phyloP scores from a whole-genome alignment of 1,284 basidiomycete species.

The Fistulinella cinereoalba region DNA sequence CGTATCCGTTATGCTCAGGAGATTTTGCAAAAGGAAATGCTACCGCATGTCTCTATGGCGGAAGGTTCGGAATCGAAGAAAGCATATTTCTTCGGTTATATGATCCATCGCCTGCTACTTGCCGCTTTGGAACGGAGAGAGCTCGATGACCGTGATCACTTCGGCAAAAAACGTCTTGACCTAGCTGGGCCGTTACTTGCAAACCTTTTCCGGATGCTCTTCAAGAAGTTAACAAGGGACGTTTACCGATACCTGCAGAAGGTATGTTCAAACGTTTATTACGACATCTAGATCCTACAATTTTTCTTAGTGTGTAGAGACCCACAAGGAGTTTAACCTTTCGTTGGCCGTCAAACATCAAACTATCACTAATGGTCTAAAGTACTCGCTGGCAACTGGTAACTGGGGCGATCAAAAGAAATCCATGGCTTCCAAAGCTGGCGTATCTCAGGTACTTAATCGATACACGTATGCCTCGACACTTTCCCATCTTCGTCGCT shows the following conservation, averaged over 20 bases:
- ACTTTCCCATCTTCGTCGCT: slow-evolving; percentile 99
- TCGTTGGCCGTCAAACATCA: slow-evolving; percentile 91
- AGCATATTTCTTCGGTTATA: slow-evolving; percentile 96
- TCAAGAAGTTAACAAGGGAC: slow-evolving; percentile 98
- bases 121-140: slow-evolving; percentile 96
- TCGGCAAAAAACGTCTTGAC: slow-evolving; percentile 98
- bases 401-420: slow-evolving; percentile 99
- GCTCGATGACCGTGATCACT: slow-evolving; percentile 99
- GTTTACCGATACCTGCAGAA: slow-evolving; percentile 97
- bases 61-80: slow-evolving; percentile 97
- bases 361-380: slow-evolving; percentile 95
- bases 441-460: slow-evolving; percentile 97
- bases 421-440: slow-evolving; percentile 99
- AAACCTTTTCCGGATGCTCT: slow-evolving; percentile 95
- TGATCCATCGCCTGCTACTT: slow-evolving; percentile 96
- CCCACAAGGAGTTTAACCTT: slow-evolving; percentile 93
- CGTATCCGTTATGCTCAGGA: slow-evolving; percentile 97
- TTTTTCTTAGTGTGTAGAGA: slow-evolving; percentile 91
- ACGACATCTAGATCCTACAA: no score
- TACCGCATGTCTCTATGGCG: slow-evolving; percentile 95
- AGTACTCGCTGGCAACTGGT: slow-evolving; percentile 97
- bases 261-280: slow-evolving; percentile 46
- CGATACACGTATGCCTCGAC: slow-evolving; percentile 96
- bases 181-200: slow-evolving; percentile 98
- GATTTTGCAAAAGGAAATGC: slow-evolving; percentile 98